Percentiles rank a stretch among this genome's conserved stretches.
Conservation (phyloP, 1,139 yeast species). For the Candida sanyaensis region DNA sequence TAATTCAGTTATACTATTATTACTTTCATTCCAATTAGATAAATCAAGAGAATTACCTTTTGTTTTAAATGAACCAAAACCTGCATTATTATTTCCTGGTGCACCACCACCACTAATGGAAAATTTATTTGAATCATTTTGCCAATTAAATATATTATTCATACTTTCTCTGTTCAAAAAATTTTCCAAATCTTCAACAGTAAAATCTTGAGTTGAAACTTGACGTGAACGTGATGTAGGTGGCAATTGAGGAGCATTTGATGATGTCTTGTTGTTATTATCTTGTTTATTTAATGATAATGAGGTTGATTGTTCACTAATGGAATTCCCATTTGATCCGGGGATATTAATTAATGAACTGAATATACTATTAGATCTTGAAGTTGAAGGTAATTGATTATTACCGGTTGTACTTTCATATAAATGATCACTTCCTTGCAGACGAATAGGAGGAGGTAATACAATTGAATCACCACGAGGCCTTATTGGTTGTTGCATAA, state of each 20-base stretch:
- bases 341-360: constrained; percentile 45
- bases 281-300: not conserved
- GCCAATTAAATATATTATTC: constrained; percentile 36
- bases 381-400: constrained; percentile 2
- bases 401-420: constrained; percentile 7
- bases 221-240: constrained; percentile 17
- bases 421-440: constrained; percentile 12
- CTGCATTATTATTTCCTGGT: constrained; percentile 2
- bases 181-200: constrained; percentile 45
- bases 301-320: constrained; percentile 25
- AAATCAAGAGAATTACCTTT: constrained; percentile 34
- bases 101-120: constrained; percentile 8
- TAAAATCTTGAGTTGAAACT: constrained; percentile 22
- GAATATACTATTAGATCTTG: constrained; percentile 44
- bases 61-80: constrained; percentile 13
- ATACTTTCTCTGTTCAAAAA: constrained; percentile 45
- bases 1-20: constrained; percentile 38
- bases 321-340: constrained; percentile 33
- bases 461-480: constrained; percentile 35
- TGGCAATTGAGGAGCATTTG: constrained; percentile 11
- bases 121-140: constrained; percentile 16
- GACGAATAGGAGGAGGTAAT: constrained; percentile 30
- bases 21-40: constrained; percentile 22
- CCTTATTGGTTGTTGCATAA: constrained; percentile 15
- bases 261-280: not conserved